phyloP scores from a whole-genome alignment of 2,329 filamentous ascomycete genomes.

The Aspergillus sojae region DNA sequence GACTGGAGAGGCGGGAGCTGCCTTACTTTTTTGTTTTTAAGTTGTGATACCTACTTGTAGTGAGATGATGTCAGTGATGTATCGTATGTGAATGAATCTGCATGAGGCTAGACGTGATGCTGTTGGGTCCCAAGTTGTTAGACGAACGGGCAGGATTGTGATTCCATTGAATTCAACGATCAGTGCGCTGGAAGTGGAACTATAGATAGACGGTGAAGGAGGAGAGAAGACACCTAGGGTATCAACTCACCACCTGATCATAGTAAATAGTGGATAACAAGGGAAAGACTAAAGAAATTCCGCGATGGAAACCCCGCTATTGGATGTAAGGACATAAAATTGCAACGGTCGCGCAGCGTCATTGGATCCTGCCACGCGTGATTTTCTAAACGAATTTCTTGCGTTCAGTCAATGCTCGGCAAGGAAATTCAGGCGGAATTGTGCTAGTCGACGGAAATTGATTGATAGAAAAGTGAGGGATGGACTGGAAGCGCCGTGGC shows the following conservation, averaged over 20 bases:
- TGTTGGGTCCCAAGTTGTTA: neutral
- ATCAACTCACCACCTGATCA: neutral
- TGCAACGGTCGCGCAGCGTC: neutral
- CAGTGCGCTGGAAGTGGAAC: neutral
- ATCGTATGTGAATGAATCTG: neutral
- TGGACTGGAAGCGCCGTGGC: slow-evolving; percentile 11
- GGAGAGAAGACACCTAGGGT: neutral
- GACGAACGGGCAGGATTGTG: neutral
- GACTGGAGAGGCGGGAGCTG: neutral
- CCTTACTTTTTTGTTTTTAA: neutral
- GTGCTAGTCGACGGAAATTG: neutral
- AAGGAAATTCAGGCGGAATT: neutral
- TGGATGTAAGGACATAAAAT: slow-evolving; percentile 4
- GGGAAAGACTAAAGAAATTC: neutral
- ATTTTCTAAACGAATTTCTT: neutral
- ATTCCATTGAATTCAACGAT: neutral
- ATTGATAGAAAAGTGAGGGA: neutral
- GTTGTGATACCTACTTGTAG: neutral
- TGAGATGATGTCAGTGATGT: neutral
- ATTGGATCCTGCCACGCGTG: slow-evolving; percentile 5
- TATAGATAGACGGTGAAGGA: neutral
- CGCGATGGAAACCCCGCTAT: neutral
- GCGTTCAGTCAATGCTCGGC: neutral
- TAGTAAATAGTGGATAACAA: neutral
- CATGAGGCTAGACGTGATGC: neutral